phyloP scores from a whole-genome alignment of 208 protist genomes.

The Herpetomonas tarakana region DNA sequence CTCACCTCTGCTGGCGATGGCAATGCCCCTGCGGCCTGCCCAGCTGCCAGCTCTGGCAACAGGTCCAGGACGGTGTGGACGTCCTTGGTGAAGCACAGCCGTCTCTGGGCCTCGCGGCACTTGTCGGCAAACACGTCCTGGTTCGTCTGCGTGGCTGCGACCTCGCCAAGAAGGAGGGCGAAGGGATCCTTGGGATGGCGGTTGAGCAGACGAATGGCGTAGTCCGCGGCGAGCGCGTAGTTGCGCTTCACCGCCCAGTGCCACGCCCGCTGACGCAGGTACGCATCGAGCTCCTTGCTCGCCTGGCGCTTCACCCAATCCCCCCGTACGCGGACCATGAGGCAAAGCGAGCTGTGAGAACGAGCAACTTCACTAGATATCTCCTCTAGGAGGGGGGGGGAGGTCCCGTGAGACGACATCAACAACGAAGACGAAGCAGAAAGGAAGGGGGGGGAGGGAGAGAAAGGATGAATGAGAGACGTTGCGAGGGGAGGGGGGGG shows the following conservation, averaged over 20 bases:
- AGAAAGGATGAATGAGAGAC: too few species aligned
- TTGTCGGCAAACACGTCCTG: slow-evolving; percentile 53
- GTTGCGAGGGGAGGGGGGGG: too few species aligned
- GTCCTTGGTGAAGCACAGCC: slow-evolving; percentile 38
- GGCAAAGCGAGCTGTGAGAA: not conserved
- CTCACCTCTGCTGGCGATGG: not conserved
- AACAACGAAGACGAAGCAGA: not conserved
- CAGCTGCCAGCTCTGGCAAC: not conserved
- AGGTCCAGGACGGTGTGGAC: slow-evolving; percentile 11
- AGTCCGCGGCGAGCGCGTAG: slow-evolving; percentile 80
- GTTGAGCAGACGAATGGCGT: slow-evolving; percentile 77
- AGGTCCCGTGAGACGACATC: not conserved
- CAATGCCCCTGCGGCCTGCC: not conserved
- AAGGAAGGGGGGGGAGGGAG: too few species aligned
- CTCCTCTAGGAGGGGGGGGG: not conserved
- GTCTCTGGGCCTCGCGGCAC: slow-evolving; percentile 44
- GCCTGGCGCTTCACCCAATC: slow-evolving; percentile 37
- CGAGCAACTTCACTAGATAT: not conserved
- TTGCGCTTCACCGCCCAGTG: slow-evolving; percentile 52
- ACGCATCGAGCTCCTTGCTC: slow-evolving; percentile 43
- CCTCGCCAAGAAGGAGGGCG: slow-evolving; percentile 58
- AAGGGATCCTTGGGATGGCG: slow-evolving; percentile 49
- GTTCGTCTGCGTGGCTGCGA: slow-evolving; percentile 32
- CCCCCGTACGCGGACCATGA: slow-evolving; percentile 43
- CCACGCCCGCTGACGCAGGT: slow-evolving; percentile 61